These are phyloP conservation scores for Xenosphaeropsis pyriputrescens DNA, from an alignment of 2,329 filamentous ascomycete species.

Conservation along the genomic window DNA sequence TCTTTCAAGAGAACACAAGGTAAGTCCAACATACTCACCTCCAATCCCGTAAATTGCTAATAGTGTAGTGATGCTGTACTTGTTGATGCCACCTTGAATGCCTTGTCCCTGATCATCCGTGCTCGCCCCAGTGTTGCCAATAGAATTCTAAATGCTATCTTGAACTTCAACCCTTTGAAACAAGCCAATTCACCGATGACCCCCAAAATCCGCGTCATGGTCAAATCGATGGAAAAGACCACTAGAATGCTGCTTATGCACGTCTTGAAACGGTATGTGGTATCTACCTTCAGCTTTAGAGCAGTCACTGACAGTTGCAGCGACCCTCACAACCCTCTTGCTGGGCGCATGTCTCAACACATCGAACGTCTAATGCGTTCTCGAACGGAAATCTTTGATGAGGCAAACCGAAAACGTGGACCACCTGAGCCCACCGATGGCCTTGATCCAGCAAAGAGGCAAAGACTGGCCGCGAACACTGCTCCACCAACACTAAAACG, in stretches of 20 bases:
- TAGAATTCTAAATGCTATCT: constrained; percentile 71
- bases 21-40: constrained; percentile 26
- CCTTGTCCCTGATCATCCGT: constrained; percentile 68
- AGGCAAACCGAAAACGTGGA: constrained; percentile 62
- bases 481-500: constrained; percentile 16
- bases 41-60: constrained; percentile 19
- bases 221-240: constrained; percentile 92
- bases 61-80: constrained; percentile 63
- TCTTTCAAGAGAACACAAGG: constrained; percentile 78
- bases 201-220: constrained; percentile 63
- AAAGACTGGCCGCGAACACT: constrained; percentile 46
- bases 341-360: constrained; percentile 71
- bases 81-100: constrained; percentile 85
- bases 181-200: constrained; percentile 65
- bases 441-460: constrained; percentile 67
- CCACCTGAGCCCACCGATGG: constrained; percentile 56
- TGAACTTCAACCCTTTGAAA: constrained; percentile 86
- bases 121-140: constrained; percentile 66
- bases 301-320: constrained; percentile 26
- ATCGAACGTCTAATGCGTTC: constrained; percentile 70
- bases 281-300: not conserved
- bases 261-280: constrained; percentile 56
- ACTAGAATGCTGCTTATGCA: constrained; percentile 73
- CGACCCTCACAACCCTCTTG: constrained; percentile 65
- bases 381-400: constrained; percentile 66